phyloP scores from a whole-genome alignment of 2,329 filamentous ascomycete genomes.

The Oidium heveae region DNA sequence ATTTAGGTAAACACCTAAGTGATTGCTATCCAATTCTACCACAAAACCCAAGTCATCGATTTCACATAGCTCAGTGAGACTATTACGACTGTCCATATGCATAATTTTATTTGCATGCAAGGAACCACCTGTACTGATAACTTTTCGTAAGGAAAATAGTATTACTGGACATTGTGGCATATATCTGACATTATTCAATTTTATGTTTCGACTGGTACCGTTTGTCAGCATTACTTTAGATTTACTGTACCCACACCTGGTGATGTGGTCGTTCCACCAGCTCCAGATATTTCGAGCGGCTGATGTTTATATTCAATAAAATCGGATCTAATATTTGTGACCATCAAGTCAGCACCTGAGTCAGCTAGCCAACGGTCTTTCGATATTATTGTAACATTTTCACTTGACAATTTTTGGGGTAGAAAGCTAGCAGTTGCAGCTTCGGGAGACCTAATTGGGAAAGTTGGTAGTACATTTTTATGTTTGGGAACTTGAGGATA shows the following conservation, averaged over 20 bases:
- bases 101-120: not conserved
- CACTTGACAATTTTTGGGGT: not conserved
- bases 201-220: not conserved
- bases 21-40: not conserved
- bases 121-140: not conserved
- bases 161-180: not conserved
- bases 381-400: not conserved
- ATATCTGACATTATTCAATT: not conserved
- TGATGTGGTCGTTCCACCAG: not conserved
- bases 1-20: not conserved
- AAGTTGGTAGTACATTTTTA: too few species aligned
- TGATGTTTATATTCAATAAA: not conserved
- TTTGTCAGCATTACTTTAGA: not conserved
- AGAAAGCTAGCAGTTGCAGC: not conserved
- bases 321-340: not conserved
- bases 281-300: not conserved
- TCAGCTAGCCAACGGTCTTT: constrained; percentile 1
- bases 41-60: not conserved
- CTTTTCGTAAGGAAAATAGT: not conserved
- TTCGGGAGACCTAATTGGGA: too few species aligned
- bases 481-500: too few species aligned
- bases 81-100: not conserved
- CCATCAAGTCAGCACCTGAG: constrained; percentile 1
- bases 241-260: not conserved
- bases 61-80: not conserved